These are phyloP conservation scores for Colletotrichum aenigma DNA, from an alignment of 2,329 filamentous ascomycete species.

Conservation along the genomic window DNA sequence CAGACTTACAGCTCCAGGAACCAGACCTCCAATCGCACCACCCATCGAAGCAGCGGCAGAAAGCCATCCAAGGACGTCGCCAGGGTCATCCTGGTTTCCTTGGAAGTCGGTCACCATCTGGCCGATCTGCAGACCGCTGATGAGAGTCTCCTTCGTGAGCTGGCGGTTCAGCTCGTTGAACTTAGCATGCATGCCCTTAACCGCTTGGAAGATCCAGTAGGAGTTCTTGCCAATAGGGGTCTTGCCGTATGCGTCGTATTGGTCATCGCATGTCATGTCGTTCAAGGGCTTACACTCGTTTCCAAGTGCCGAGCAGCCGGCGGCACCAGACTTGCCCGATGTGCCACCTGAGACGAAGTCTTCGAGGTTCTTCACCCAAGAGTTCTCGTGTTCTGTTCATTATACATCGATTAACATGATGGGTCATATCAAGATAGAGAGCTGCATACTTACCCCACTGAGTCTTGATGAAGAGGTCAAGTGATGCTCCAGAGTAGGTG, in stretches of 20 bases:
- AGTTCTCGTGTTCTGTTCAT: background rate
- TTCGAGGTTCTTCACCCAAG: conserved; percentile 4
- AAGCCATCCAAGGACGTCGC: background rate
- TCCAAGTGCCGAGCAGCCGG: background rate
- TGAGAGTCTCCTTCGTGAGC: conserved; percentile 1
- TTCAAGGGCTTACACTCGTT: conserved; percentile 9
- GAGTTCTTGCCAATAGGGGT: background rate
- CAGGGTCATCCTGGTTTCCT: background rate
- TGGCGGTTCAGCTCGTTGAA: conserved; percentile 6
- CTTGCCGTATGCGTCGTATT: background rate
- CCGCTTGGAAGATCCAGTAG: conserved; percentile 16
- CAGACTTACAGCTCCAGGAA: background rate
- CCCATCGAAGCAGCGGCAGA: background rate
- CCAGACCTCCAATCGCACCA: background rate
- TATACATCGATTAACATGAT: background rate
- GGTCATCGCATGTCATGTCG: background rate
- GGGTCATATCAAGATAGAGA: background rate
- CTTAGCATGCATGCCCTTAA: conserved; percentile 13
- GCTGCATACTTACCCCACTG: background rate
- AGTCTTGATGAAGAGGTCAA: conserved; percentile 6
- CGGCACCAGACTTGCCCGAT: conserved; percentile 5
- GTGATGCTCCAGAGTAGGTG: background rate
- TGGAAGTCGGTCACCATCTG: conserved; percentile 7
- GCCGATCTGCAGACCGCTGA: background rate
- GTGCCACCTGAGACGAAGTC: background rate